A percentile compares a stretch with the other conserved stretches of the same genome.
phyloP scores from a whole-genome alignment of 345 rosid species.

The Brassica rapa region DNA sequence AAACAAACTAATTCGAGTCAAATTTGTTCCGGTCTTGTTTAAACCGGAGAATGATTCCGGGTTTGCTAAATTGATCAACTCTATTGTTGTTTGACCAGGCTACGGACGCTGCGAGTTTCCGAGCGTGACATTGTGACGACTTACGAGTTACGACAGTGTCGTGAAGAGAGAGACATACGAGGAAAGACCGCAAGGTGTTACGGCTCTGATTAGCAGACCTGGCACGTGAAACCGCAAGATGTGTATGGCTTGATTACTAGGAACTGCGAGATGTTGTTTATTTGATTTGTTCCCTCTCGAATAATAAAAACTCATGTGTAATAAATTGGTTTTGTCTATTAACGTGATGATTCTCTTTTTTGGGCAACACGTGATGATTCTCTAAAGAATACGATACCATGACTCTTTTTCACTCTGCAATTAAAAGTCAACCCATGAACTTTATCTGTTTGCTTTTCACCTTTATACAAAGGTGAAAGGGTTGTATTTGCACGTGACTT shows the following conservation, averaged over 20 bases:
- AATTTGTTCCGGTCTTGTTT: not conserved
- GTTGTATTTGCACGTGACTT: not conserved
- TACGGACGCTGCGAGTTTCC: constrained; percentile 78
- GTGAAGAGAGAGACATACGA: not conserved
- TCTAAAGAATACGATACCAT: not conserved
- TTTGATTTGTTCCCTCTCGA: not conserved
- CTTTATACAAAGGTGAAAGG: not conserved
- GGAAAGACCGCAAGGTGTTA: constrained; percentile 2
- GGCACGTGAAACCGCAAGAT: constrained; percentile 20
- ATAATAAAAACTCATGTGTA: not conserved
- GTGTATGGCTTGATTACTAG: not conserved
- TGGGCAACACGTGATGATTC: not conserved
- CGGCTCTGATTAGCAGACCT: not conserved
- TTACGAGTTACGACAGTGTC: constrained; percentile 38
- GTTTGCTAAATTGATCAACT: constrained; percentile 14
- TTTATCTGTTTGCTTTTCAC: not conserved
- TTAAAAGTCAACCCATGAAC: not conserved
- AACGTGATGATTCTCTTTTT: not conserved
- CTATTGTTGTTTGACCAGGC: constrained; percentile 52
- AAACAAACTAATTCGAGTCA: not conserved
- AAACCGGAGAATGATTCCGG: not conserved
- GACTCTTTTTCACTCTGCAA: not conserved
- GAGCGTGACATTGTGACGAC: constrained; percentile 45
- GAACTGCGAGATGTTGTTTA: constrained; percentile 16
- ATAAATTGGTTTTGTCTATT: constrained; percentile 11